Base-by-base conservation (phyloP, 1,139 yeast genomes). In the Kurtzmaniella natalensis region DNA sequence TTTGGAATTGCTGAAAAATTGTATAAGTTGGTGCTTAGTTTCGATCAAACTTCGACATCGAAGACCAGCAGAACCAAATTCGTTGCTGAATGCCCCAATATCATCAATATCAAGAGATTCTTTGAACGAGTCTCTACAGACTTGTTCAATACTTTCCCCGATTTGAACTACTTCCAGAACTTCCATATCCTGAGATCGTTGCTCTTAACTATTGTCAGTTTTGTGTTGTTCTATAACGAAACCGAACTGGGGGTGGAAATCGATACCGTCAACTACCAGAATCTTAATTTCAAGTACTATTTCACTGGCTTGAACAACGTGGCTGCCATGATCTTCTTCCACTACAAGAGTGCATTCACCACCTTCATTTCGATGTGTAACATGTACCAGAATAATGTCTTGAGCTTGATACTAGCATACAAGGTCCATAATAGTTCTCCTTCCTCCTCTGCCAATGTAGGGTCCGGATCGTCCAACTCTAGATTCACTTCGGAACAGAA, bases 301-400 rank as follows among this genome's bases (percentile, higher is more conserved):
- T 45, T 50, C 29, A 47, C 55, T 4, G 61, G 63, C 2, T 38
- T 64, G 32, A 43, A 43, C 28, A 44, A 57, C 17, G 46, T 76
- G 28, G 64, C 68, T 0, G 76, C 74, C 0, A 50, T 72, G 1
- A 48, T 76, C 15, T 56, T 67, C 27, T 57, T 61, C 37, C 59
- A 64, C 37, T 55, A 64, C 37, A 55, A 56, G 26, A 53, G 65
- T 32, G 42, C 53, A 9, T 46, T 52, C 25, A 61, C 61, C 25
- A 60, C 82, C 1, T 67, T 78, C 34, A 51, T 57, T 1, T 62
- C 72, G 11, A 51, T 79, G 25, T 58, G 72, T 27, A 70, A 71
- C 28, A 42, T 77, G 17, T 50, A 72, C 40, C 59, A 56, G 37
- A 55, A 53, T 34, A 64, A 51, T 33, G 56, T 53, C 29, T 51